Conservation (phyloP, 2,329 filamentous ascomycete species). For the Neoarthrinium moseri region DNA sequence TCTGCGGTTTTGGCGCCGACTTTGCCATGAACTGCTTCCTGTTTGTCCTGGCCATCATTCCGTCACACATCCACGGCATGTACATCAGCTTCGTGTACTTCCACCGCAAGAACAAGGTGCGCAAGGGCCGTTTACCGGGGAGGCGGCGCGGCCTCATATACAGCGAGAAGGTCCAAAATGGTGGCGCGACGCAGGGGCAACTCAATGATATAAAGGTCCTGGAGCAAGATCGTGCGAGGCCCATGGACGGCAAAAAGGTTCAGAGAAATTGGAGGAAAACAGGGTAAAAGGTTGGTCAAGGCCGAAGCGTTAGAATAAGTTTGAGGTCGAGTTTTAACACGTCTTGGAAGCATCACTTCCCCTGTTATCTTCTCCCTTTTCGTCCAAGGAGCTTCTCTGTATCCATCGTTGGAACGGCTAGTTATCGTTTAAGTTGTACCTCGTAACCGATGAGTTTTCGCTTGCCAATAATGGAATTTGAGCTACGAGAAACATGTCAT, state of each 20-base stretch:
- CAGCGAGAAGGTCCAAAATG: slow-evolving; percentile 6
- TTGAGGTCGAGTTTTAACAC: too few relatives aligned
- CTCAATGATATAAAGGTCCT: neutral
- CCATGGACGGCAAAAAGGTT: neutral
- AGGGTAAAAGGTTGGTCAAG: too few relatives aligned
- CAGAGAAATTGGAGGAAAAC: neutral
- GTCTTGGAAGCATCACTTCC: too few relatives aligned
- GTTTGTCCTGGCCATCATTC: slow-evolving; percentile 5
- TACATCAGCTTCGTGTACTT: slow-evolving; percentile 9
- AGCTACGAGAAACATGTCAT: too few relatives aligned
- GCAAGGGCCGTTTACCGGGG: neutral
- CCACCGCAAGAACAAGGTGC: slow-evolving; percentile 6
- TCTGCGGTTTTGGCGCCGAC: neutral
- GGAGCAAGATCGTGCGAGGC: neutral
- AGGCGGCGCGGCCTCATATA: slow-evolving; percentile 1
- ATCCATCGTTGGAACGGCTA: too few relatives aligned
- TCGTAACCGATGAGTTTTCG: too few relatives aligned
- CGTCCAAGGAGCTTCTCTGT: too few relatives aligned
- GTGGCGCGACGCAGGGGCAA: neutral
- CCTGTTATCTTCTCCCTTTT: too few relatives aligned
- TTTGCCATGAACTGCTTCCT: slow-evolving; percentile 8
- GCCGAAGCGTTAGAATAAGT: too few relatives aligned
- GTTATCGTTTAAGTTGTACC: too few relatives aligned
- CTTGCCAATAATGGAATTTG: too few relatives aligned
- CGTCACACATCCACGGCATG: slow-evolving; percentile 9